phyloP scores from a whole-genome alignment of 225 moss, liverwort and hornwort species.

The Polytrichum commune region DNA sequence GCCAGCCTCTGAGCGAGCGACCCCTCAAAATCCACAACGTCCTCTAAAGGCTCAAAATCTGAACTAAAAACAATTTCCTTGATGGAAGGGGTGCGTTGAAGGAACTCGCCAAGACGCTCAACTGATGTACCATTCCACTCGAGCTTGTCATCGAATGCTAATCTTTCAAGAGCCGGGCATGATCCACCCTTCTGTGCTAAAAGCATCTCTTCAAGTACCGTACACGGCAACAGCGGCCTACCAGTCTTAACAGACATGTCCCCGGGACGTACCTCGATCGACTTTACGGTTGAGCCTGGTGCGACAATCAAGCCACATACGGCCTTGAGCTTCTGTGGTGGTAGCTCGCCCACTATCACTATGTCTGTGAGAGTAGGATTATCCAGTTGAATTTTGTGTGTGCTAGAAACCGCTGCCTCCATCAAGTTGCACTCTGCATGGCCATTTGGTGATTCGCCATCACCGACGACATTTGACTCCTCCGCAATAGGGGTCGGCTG shows the following conservation, averaged over 20 bases:
- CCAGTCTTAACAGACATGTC: fast-evolving
- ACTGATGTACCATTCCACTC: background rate
- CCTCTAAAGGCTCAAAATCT: too few species aligned
- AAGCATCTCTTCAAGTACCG: too few species aligned
- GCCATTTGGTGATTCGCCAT: background rate
- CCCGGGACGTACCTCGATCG: fast-evolving
- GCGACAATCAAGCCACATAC: background rate
- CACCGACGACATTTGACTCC: background rate
- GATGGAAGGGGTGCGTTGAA: background rate
- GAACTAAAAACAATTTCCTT: background rate
- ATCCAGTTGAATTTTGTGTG: background rate
- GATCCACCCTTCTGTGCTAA: background rate
- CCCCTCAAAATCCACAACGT: too few species aligned
- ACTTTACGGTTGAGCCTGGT: background rate
- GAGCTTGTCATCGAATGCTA: fast-evolving
- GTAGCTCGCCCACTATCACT: fast-evolving
- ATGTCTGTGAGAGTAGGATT: background rate
- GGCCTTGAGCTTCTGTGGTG: background rate
- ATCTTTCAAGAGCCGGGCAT: background rate
- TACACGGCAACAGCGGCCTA: fast-evolving
- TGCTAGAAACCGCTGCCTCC: background rate
- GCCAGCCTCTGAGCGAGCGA: background rate
- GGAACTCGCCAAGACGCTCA: background rate
- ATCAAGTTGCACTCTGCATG: background rate
- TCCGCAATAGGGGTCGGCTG: background rate